Base-by-base conservation (phyloP, 208 protist species). In the Crithidia bombi region DNA sequence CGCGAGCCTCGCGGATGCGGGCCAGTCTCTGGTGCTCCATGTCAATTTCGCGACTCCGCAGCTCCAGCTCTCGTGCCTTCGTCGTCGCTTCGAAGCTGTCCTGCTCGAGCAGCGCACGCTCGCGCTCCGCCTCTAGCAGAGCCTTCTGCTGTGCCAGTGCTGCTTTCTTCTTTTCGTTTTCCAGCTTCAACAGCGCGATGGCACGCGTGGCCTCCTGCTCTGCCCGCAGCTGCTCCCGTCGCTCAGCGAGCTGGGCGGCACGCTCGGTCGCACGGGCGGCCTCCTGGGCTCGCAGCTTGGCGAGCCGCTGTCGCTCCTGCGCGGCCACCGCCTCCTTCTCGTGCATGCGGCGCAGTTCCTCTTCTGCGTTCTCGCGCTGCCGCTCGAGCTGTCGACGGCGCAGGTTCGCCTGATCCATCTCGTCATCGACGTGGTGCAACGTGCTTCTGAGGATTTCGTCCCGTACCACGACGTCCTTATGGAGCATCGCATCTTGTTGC, bases 131-230 rank as follows among this genome's bases (percentile, higher is more conserved):
- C 36, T 87, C 73, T 26, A 83, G 74, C 54, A 78, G 50, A 15
- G 65, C 65, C 47, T 75, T 71, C 35, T 90, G 76, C 52, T 88
- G 68, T 19, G 73, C 75, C 41, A 92, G 35, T 50, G 76, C 28
- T 12, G 73, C 66, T 58, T 81, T 82, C 39, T 79, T 81, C 61
- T 81, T 82, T 69, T 92, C 89, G 28, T 90, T 88, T 19, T 91
- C 89, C 1, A 90, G 74, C 44, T 80, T 83, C 23, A 82, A 75
- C 41, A 83, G 51, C 19, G 78, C 78, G 15, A 92, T 56, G 6
- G 52, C 73, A 4, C 86, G 83, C 12, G 75, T 63, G 7, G 78
- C 75, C 30, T 85, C 82, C 56, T 86, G 76, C 71, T 92, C 86
- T 5, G 65, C 69, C 0, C 73, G 65, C 15, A 92, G 73, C 55